phyloP scores from a whole-genome alignment of 768 basidiomycete species.

The Russula sp. region DNA sequence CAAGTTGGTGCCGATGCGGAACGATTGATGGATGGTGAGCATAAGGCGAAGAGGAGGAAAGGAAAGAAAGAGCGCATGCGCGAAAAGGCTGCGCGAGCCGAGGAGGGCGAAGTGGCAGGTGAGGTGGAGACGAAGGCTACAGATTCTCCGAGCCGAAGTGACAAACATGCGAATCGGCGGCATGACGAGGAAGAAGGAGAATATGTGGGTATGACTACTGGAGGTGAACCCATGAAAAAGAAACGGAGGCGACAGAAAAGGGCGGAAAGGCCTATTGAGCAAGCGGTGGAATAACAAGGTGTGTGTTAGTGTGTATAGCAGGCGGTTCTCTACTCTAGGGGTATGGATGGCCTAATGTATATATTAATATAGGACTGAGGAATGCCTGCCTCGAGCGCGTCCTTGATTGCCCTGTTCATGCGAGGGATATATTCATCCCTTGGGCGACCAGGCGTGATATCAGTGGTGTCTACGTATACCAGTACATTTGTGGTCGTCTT shows the following conservation, averaged over 20 bases:
- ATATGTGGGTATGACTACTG: constrained; percentile 12
- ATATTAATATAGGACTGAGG: constrained; percentile 10
- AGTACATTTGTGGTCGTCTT: not conserved
- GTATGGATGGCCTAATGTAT: constrained; percentile 18
- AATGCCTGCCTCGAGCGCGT: constrained; percentile 4
- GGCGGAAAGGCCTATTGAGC: not conserved
- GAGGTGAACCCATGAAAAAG: constrained; percentile 29
- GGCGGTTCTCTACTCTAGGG: not conserved
- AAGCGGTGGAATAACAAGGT: not conserved
- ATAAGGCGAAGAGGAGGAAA: constrained; percentile 50
- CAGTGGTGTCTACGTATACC: constrained; percentile 6
- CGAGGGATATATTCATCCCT: constrained; percentile 17
- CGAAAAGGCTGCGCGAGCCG: constrained; percentile 33
- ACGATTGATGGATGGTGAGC: constrained; percentile 23
- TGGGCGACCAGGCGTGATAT: constrained; percentile 3
- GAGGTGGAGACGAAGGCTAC: constrained; percentile 12
- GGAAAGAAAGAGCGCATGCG: constrained; percentile 65
- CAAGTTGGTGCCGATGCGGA: constrained; percentile 17
- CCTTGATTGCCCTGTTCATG: constrained; percentile 12
- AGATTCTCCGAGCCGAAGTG: not conserved
- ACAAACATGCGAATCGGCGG: not conserved
- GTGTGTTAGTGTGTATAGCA: not conserved
- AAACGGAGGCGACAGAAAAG: constrained; percentile 39
- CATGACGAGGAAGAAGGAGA: not conserved
- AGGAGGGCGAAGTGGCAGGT: constrained; percentile 21